phyloP scores from a whole-genome alignment of 768 basidiomycete genomes.

The Russula griseocarnosa region DNA sequence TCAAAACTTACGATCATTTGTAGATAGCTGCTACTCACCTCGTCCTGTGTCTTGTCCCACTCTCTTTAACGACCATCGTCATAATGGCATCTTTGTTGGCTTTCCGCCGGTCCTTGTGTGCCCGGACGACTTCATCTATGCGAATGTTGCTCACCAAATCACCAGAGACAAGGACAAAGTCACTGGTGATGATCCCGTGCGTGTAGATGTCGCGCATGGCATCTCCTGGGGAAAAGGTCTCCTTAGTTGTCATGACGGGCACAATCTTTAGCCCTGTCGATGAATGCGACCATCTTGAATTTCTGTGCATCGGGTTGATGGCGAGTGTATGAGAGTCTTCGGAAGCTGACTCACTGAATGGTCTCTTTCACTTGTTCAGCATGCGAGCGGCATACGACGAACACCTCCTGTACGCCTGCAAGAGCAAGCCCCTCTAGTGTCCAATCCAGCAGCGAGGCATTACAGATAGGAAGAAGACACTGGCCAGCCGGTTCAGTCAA shows the following conservation, averaged over 20 bases:
- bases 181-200: constrained; percentile 82
- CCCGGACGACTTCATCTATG: constrained; percentile 83
- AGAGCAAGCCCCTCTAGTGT: constrained; percentile 92
- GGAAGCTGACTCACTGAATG: constrained; percentile 58
- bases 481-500: constrained; percentile 33
- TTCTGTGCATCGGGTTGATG: constrained; percentile 40
- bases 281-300: constrained; percentile 82
- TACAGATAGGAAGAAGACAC: constrained; percentile 93
- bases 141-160: constrained; percentile 92
- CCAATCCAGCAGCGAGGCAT: constrained; percentile 91
- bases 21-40: constrained; percentile 45
- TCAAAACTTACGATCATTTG: background rate
- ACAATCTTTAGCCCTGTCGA: constrained; percentile 77
- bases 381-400: constrained; percentile 91
- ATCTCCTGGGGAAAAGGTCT: constrained; percentile 85
- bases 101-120: constrained; percentile 83
- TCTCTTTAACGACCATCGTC: constrained; percentile 90
- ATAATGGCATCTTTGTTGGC: constrained; percentile 91
- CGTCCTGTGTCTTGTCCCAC: constrained; percentile 65
- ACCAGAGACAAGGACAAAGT: constrained; percentile 88
- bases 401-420: constrained; percentile 95
- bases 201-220: constrained; percentile 93
- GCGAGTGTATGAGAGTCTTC: constrained; percentile 1
- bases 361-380: constrained; percentile 79
- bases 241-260: constrained; percentile 80